Conservation (phyloP, 2,329 filamentous ascomycete species). For the Fusarium duplospermum region DNA sequence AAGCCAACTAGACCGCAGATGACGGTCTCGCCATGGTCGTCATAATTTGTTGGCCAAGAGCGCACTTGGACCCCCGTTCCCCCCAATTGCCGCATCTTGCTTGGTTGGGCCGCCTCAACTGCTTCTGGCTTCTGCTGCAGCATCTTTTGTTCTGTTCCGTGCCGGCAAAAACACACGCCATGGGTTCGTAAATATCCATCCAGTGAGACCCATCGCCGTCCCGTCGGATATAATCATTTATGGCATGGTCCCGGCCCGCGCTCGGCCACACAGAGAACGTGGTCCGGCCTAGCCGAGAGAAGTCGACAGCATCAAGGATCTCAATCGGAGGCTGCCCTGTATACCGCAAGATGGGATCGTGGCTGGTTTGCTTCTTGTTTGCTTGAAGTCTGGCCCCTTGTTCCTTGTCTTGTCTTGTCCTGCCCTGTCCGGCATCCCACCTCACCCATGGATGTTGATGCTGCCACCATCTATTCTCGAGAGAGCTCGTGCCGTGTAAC, state of each 20-base stretch:
- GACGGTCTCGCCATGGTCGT: not conserved
- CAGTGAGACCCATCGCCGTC: conserved; percentile 7
- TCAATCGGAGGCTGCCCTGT: not conserved
- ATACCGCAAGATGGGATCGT: conserved; percentile 16
- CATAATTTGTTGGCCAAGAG: not conserved
- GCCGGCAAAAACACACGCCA: conserved; percentile 26
- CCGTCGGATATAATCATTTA: conserved; percentile 23
- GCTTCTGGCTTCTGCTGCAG: not conserved
- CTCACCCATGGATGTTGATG: not conserved
- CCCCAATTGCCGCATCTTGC: conserved; percentile 27
- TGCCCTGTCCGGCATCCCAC: conserved; percentile 7
- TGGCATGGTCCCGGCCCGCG: conserved; percentile 25
- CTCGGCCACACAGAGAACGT: conserved; percentile 30
- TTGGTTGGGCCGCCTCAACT: not conserved
- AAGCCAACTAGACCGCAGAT: not conserved
- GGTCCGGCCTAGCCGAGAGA: conserved; percentile 31
- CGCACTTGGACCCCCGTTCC: conserved; percentile 25
- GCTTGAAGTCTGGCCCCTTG: not conserved
- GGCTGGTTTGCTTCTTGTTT: conserved; percentile 13
- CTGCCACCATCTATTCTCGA: not conserved
- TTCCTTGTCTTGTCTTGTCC: conserved; percentile 15
- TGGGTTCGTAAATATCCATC: conserved; percentile 15
- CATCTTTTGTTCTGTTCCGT: not conserved
- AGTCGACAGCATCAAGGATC: not conserved
- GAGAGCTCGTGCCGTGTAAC: not conserved